Conservation (phyloP, 202 grass and related monocot species). For the Saccharum hybrid region DNA sequence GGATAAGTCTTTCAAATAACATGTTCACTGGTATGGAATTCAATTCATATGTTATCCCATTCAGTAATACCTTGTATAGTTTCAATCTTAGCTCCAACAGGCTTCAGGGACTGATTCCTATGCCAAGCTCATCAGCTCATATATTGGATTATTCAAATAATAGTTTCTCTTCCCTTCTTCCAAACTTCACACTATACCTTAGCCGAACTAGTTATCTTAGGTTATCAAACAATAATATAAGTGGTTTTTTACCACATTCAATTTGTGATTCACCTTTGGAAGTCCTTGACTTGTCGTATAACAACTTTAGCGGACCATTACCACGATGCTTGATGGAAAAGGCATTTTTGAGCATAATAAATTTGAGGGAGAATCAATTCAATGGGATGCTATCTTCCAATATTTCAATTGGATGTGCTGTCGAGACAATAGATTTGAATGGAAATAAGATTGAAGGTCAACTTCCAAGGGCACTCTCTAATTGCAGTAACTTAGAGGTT, state of each 20-base stretch:
- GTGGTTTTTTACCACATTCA: slow-evolving; percentile 45
- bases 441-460: no score
- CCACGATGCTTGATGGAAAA: no score
- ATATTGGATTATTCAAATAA: slow-evolving; percentile 63
- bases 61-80: accelerated
- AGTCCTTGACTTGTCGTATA: slow-evolving; percentile 54
- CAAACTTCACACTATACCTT: slow-evolving; percentile 46
- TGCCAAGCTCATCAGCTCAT: slow-evolving; percentile 13
- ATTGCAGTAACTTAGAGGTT: no score
- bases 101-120: slow-evolving; percentile 45
- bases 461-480: no score
- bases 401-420: no score
- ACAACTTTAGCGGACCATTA: slow-evolving; percentile 47
- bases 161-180: slow-evolving; percentile 46
- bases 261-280: slow-evolving; percentile 42
- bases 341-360: no score
- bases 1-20: background rate
- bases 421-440: no score
- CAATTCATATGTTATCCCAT: slow-evolving; percentile 16
- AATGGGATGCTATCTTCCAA: no score
- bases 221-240: slow-evolving; percentile 55
- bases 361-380: no score
- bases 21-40: slow-evolving; percentile 44
- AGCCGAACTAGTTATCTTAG: slow-evolving; percentile 21
- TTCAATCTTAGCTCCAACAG: slow-evolving; percentile 62